A percentile compares a stretch with the other conserved stretches of the same genome.
Evolutionary conservation across 1,284 basidiomycete species (phyloP).

Genomic region (Heterobasidion occidentale): DNA sequence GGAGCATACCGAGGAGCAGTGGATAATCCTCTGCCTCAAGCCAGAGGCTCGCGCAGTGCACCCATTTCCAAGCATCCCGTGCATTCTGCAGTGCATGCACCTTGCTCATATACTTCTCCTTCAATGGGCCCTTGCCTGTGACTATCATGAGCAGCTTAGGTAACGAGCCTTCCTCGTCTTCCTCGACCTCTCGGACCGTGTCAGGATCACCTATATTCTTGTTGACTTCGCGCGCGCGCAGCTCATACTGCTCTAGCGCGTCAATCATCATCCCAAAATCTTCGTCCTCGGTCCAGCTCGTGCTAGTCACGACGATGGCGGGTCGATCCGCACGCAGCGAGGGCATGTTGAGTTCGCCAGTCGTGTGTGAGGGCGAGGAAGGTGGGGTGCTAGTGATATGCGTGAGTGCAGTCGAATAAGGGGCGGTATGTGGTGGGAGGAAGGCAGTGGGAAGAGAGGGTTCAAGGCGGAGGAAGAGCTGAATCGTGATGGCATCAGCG

Average conservation of each 20-base stretch:
- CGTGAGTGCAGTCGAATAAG: slow-evolving; percentile 63
- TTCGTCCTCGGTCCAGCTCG: slow-evolving; percentile 97
- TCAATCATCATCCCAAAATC: slow-evolving; percentile 83
- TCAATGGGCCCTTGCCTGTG: slow-evolving; percentile 88
- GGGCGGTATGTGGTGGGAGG: slow-evolving; percentile 33
- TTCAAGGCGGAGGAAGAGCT: slow-evolving; percentile 53
- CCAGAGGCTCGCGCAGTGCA: slow-evolving; percentile 83
- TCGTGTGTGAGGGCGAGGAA: slow-evolving; percentile 17
- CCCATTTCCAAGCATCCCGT: slow-evolving; percentile 60
- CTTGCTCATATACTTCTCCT: slow-evolving; percentile 64
- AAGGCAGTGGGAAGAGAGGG: slow-evolving; percentile 29
- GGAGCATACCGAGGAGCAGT: slow-evolving; percentile 54
- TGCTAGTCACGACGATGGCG: slow-evolving; percentile 86
- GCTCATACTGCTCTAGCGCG: slow-evolving; percentile 67
- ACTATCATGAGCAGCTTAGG: slow-evolving; percentile 81
- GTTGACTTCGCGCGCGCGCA: slow-evolving; percentile 41
- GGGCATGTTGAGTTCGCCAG: slow-evolving; percentile 18
- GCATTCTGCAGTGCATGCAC: slow-evolving; percentile 44
- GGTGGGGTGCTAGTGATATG: slow-evolving; percentile 7
- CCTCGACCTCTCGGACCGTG: slow-evolving; percentile 67
- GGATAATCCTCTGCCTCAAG: slow-evolving; percentile 87
- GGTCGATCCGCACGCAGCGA: slow-evolving; percentile 62
- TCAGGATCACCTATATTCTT: slow-evolving; percentile 77
- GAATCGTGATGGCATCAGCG: neutral
- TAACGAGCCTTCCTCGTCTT: slow-evolving; percentile 35